Percentiles rank a stretch among this genome's conserved stretches.
These are phyloP conservation scores for Leptographium flavum DNA, from an alignment of 2,329 filamentous ascomycete genomes.

Conservation along the genomic window DNA sequence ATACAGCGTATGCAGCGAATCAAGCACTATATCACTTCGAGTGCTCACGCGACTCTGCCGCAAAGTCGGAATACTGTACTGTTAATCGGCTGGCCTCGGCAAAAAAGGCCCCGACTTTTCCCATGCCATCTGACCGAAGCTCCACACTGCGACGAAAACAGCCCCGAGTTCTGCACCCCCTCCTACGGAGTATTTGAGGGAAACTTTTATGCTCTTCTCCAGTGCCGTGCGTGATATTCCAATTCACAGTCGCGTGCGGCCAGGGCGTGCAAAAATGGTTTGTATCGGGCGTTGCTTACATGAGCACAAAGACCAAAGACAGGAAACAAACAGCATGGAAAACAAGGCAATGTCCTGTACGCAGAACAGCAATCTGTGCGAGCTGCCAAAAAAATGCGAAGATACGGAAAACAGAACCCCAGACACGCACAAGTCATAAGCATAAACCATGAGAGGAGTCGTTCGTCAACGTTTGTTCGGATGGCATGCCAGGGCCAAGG, in stretches of 20 bases:
- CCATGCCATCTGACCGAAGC: slow-evolving; percentile 3
- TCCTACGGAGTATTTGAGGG: not conserved
- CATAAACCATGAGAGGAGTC: not conserved
- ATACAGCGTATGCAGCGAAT: too few species aligned
- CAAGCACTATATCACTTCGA: not conserved
- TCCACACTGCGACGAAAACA: not conserved
- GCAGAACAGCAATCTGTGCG: not conserved
- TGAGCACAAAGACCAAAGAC: not conserved
- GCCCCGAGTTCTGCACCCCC: not conserved
- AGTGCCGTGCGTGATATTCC: too few species aligned
- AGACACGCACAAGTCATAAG: not conserved
- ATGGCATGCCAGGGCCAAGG: too few species aligned
- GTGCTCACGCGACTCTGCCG: not conserved
- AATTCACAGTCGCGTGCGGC: not conserved
- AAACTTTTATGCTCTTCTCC: not conserved
- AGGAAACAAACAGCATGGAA: not conserved
- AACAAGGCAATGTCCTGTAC: not conserved
- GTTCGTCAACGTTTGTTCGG: not conserved
- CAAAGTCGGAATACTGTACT: too few species aligned
- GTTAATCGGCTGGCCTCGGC: slow-evolving; percentile 9
- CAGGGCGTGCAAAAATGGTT: not conserved
- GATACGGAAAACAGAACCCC: too few species aligned
- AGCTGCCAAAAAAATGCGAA: not conserved
- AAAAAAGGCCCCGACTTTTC: slow-evolving; percentile 5
- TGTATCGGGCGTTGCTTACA: not conserved